phyloP scores from a whole-genome alignment of 441 rosid species.

The Capsella rubella region DNA sequence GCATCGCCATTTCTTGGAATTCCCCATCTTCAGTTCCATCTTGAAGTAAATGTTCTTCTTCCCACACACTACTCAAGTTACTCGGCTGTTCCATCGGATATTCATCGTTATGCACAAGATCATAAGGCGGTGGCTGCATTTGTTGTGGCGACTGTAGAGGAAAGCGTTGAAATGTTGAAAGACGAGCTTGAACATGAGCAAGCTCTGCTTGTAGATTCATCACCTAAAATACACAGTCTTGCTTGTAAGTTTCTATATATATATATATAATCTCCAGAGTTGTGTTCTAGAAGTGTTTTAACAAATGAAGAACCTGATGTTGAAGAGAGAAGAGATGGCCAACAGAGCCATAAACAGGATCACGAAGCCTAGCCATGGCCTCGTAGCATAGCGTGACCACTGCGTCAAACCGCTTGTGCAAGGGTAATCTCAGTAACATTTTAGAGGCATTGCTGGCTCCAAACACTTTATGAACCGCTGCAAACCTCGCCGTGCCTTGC shows the following conservation, averaged over 20 bases:
- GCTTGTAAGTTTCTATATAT: not conserved
- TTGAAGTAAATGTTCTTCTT: constrained; percentile 29
- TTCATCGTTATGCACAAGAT: constrained; percentile 42
- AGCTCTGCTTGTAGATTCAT: constrained; percentile 80
- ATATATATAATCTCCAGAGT: not conserved
- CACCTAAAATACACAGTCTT: constrained; percentile 49
- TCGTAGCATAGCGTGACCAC: constrained; percentile 75
- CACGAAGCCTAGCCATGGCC: constrained; percentile 74
- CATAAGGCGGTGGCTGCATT: constrained; percentile 25
- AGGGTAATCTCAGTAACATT: constrained; percentile 65
- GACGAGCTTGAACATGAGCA: constrained; percentile 65
- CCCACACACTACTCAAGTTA: constrained; percentile 32
- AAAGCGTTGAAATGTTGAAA: constrained; percentile 58
- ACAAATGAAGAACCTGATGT: constrained; percentile 58
- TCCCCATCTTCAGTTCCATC: constrained; percentile 17
- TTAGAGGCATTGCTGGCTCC: constrained; percentile 91
- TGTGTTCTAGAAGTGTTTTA: not conserved
- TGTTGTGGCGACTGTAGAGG: constrained; percentile 42
- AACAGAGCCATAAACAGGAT: constrained; percentile 83
- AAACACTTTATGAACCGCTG: constrained; percentile 85
- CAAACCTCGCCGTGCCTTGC: constrained; percentile 75
- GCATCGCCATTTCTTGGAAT: constrained; percentile 36
- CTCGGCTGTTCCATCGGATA: constrained; percentile 27
- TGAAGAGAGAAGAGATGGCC: constrained; percentile 76
- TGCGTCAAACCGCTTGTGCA: constrained; percentile 68